Conservation (phyloP, 352 stramenopile genomes). For the Phytophthora cactorum region DNA sequence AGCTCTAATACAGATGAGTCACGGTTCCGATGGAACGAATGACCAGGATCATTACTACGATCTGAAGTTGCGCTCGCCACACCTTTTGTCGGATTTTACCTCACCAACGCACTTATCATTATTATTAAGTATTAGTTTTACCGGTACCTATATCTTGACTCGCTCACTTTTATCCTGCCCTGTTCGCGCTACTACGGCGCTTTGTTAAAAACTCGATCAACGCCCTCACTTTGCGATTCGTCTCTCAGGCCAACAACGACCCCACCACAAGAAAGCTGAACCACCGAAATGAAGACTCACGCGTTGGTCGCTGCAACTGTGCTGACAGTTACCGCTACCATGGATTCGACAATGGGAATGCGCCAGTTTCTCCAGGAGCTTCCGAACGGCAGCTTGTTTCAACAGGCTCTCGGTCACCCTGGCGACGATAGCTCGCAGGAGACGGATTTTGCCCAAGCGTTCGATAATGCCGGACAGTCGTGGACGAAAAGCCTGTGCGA, state of each 20-base stretch:
- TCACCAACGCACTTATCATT: no score
- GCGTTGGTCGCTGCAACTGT: conserved; percentile 1
- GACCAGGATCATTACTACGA: background rate
- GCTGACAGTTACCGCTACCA: conserved; percentile 3
- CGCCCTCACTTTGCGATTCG: background rate
- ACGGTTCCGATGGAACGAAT: no score
- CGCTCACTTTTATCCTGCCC: conserved; percentile 8
- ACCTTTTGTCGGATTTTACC: background rate
- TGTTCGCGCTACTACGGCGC: no score
- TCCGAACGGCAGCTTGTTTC: conserved; percentile 44
- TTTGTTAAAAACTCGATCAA: background rate
- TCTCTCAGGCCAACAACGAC: background rate
- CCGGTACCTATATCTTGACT: background rate
- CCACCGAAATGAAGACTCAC: conserved; percentile 14
- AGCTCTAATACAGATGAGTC: background rate
- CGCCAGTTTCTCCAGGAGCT: conserved; percentile 33
- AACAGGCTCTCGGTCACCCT: conserved; percentile 44
- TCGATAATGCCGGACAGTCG: conserved; percentile 20
- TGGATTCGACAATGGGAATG: conserved; percentile 8
- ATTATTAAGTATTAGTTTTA: no score
- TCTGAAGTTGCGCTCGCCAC: no score
- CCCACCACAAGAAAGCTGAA: background rate
- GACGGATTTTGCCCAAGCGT: conserved; percentile 38
- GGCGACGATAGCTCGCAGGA: conserved; percentile 30
- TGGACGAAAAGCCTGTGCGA: conserved; percentile 26